Conservation (phyloP, 2,329 filamentous ascomycete genomes). For the Pyrenophora graminea region DNA sequence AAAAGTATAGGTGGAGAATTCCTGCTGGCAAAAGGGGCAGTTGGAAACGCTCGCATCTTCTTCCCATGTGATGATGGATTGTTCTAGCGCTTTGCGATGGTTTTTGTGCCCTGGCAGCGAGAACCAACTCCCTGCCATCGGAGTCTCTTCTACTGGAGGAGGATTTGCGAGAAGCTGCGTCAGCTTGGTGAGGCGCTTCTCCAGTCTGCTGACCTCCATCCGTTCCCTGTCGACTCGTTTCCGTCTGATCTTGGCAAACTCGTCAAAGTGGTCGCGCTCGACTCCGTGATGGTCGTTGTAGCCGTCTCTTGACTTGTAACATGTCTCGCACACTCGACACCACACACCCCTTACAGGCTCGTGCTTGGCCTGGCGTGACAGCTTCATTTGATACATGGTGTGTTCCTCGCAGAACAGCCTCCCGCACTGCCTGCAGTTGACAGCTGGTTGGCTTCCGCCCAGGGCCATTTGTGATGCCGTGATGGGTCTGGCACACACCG, state of each 20-base stretch:
- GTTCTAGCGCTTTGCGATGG: slow-evolving; percentile 79
- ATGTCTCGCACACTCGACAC: slow-evolving; percentile 98
- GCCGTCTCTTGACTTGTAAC: slow-evolving; percentile 92
- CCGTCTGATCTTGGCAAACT: slow-evolving; percentile 72
- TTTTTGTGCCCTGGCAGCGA: slow-evolving; percentile 67
- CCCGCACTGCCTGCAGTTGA: slow-evolving; percentile 94
- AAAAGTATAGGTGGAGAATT: slow-evolving; percentile 92
- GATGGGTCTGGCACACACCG: slow-evolving; percentile 66
- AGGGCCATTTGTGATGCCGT: slow-evolving; percentile 62
- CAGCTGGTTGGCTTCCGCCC: slow-evolving; percentile 76
- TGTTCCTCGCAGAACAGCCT: slow-evolving; percentile 95
- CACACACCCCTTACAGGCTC: slow-evolving; percentile 89
- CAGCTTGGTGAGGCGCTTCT: slow-evolving; percentile 88
- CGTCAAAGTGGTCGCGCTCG: slow-evolving; percentile 70
- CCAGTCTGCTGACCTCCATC: slow-evolving; percentile 84
- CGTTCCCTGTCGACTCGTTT: slow-evolving; percentile 82
- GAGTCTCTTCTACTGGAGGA: slow-evolving; percentile 64
- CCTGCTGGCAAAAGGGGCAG: slow-evolving; percentile 95
- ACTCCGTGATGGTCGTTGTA: slow-evolving; percentile 86
- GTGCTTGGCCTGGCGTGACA: slow-evolving; percentile 84
- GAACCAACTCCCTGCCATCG: slow-evolving; percentile 56
- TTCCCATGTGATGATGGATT: slow-evolving; percentile 93
- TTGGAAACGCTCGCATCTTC: slow-evolving; percentile 78
- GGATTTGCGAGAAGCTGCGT: slow-evolving; percentile 80
- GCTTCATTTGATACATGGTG: slow-evolving; percentile 99